A percentile compares a stretch with the other conserved stretches of the same genome.
phyloP scores from a whole-genome alignment of 345 rosid genomes.

The Rhodomyrtus tomentosa region DNA sequence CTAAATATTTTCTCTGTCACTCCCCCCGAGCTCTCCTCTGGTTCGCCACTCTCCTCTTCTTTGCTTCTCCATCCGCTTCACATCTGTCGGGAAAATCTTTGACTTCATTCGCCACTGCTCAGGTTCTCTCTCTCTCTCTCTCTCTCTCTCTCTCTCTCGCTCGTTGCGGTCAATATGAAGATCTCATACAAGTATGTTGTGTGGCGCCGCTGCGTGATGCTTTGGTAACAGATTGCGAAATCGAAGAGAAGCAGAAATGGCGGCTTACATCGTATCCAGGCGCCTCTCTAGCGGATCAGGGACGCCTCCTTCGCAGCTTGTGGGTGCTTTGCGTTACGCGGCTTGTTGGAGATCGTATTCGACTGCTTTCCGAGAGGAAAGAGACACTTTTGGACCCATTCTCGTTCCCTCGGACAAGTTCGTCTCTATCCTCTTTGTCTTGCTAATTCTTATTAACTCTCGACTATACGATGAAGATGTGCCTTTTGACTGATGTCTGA shows the following conservation, averaged over 20 bases:
- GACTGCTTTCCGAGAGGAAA: conserved; percentile 71
- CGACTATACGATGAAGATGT: neutral
- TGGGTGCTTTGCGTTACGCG: conserved; percentile 33
- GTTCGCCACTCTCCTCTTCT: neutral
- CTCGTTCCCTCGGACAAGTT: conserved; percentile 80
- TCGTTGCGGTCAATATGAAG: neutral
- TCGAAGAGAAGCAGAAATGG: conserved; percentile 29
- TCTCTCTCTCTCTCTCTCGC: neutral
- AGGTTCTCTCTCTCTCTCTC: neutral
- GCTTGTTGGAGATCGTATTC: conserved; percentile 40
- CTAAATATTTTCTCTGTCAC: neutral
- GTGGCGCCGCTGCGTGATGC: neutral
- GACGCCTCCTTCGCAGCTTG: conserved; percentile 9
- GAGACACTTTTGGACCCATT: conserved; percentile 90
- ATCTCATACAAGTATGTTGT: neutral
- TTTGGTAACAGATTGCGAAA: neutral
- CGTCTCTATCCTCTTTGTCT: neutral
- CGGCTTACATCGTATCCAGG: conserved; percentile 41
- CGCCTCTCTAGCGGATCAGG: conserved; percentile 39
- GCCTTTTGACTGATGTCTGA: neutral
- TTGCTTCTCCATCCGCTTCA: neutral
- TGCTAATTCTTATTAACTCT: neutral
- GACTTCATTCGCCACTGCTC: neutral
- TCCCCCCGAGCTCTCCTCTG: neutral
- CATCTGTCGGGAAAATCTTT: neutral